phyloP scores from a whole-genome alignment of 108 stramenopile species.

The Cyclostephanos tholiformis region DNA sequence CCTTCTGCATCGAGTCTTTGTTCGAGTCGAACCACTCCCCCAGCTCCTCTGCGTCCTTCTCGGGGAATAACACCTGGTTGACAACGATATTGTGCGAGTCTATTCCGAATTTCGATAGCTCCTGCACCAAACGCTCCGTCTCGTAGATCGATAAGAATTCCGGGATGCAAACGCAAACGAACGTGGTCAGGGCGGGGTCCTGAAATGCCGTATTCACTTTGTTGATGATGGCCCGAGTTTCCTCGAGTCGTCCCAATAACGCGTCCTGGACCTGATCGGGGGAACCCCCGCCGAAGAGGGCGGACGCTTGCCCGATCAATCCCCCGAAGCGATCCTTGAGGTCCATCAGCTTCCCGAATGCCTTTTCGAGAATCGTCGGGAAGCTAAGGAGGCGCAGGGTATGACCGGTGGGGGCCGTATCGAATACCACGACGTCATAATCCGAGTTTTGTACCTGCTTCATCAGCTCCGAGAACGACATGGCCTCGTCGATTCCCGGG shows the following conservation, averaged over 20 bases:
- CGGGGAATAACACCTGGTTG: slow-evolving; percentile 99
- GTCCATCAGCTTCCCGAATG: slow-evolving; percentile 95
- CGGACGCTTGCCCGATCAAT: slow-evolving; percentile 93
- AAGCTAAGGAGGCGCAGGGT: slow-evolving; percentile 96
- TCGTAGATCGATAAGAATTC: slow-evolving; percentile 99
- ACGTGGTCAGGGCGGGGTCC: slow-evolving; percentile 97
- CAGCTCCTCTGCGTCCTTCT: slow-evolving; percentile 95
- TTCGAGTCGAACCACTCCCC: slow-evolving; percentile 90
- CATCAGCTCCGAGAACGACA: slow-evolving; percentile 98
- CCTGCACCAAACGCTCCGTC: slow-evolving; percentile 99
- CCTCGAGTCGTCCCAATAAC: slow-evolving; percentile 90
- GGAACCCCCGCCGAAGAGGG: slow-evolving; percentile 83
- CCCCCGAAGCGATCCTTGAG: slow-evolving; percentile 96
- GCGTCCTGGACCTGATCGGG: slow-evolving; percentile 81
- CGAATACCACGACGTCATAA: slow-evolving; percentile 97
- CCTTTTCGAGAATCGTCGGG: slow-evolving; percentile 97
- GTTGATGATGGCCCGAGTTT: slow-evolving; percentile 89
- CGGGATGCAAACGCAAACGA: slow-evolving; percentile 99
- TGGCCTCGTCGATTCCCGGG: slow-evolving; percentile 99
- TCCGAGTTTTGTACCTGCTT: slow-evolving; percentile 95
- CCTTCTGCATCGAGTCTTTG: slow-evolving; percentile 80
- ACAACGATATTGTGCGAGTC: slow-evolving; percentile 99
- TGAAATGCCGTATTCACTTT: slow-evolving; percentile 96
- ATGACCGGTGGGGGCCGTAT: slow-evolving; percentile 99
- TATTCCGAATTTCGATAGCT: slow-evolving; percentile 98